Conservation (phyloP, 2,329 filamentous ascomycete species). For the Harringtonia aguacate region DNA sequence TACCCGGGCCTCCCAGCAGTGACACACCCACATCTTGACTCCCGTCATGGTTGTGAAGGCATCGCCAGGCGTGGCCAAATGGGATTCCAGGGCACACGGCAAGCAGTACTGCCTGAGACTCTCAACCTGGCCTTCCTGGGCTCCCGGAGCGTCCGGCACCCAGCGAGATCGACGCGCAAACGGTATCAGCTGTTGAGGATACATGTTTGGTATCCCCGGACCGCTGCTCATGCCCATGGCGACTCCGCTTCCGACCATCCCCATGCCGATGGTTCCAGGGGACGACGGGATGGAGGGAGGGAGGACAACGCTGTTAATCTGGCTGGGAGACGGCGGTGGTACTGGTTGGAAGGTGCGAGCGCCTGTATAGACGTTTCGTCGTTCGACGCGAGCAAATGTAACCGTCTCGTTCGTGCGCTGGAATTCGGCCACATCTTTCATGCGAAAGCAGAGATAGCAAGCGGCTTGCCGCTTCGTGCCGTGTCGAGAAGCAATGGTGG, state of each 20-base stretch:
- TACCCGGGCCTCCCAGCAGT: conserved; percentile 3
- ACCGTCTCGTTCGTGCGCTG: neutral
- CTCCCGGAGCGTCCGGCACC: conserved; percentile 8
- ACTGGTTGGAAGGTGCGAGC: conserved; percentile 5
- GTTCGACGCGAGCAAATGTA: conserved; percentile 5
- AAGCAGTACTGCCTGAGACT: conserved; percentile 13
- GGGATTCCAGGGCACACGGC: conserved; percentile 8
- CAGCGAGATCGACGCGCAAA: neutral
- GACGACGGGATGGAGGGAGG: conserved; percentile 4
- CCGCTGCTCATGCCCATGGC: neutral
- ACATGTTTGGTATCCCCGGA: no score
- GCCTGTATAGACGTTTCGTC: conserved; percentile 10
- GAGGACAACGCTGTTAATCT: neutral
- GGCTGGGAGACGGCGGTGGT: neutral
- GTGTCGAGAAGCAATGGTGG: neutral
- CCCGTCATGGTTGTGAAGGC: conserved; percentile 2
- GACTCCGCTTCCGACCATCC: neutral
- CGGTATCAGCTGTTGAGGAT: neutral
- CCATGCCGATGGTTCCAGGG: neutral
- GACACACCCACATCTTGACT: conserved; percentile 10
- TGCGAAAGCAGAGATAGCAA: conserved; percentile 15
- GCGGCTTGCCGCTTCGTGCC: neutral
- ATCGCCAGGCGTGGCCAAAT: conserved; percentile 6
- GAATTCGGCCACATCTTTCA: conserved; percentile 7
- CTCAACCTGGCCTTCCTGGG: conserved; percentile 10